Evolutionary conservation across 1,139 yeast species (phyloP).

Genomic region (Suhomyces coccinellae): DNA sequence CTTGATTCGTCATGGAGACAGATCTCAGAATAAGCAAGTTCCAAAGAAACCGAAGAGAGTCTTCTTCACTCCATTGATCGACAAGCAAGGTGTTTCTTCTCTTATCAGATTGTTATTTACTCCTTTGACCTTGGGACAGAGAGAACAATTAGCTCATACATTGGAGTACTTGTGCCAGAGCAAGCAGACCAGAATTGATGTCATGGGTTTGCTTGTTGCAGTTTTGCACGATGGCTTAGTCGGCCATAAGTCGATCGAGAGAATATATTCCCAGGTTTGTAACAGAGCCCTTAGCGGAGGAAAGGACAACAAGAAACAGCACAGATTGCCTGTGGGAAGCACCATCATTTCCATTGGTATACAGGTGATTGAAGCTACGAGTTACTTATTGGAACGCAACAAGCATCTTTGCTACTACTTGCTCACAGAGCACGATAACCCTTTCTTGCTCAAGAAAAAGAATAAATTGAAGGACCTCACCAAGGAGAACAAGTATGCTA

Average conservation of each 20-base stretch:
- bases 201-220: conserved; percentile 67
- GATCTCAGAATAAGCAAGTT: conserved; percentile 1
- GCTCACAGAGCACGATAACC: conserved; percentile 76
- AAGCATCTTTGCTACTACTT: conserved; percentile 73
- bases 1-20: background rate
- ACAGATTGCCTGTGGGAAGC: conserved; percentile 57
- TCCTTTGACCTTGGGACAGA: conserved; percentile 66
- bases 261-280: conserved; percentile 60
- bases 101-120: conserved; percentile 69
- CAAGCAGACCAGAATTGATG: conserved; percentile 76
- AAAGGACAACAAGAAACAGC: conserved; percentile 16
- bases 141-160: conserved; percentile 67
- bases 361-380: conserved; percentile 76
- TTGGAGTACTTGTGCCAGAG: conserved; percentile 69
- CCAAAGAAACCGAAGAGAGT: conserved; percentile 31
- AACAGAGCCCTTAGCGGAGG: conserved; percentile 23
- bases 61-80: conserved; percentile 68
- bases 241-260: conserved; percentile 63
- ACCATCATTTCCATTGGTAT: conserved; percentile 72
- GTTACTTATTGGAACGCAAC: conserved; percentile 68
- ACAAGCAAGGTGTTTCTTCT: conserved; percentile 74
- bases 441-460: conserved; percentile 48
- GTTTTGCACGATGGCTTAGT: conserved; percentile 73
- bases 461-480: conserved; percentile 41
- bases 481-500: conserved; percentile 62